Base-by-base conservation (phyloP, 495 filamentous ascomycete genomes). In the Hypoxylon perforatum region DNA sequence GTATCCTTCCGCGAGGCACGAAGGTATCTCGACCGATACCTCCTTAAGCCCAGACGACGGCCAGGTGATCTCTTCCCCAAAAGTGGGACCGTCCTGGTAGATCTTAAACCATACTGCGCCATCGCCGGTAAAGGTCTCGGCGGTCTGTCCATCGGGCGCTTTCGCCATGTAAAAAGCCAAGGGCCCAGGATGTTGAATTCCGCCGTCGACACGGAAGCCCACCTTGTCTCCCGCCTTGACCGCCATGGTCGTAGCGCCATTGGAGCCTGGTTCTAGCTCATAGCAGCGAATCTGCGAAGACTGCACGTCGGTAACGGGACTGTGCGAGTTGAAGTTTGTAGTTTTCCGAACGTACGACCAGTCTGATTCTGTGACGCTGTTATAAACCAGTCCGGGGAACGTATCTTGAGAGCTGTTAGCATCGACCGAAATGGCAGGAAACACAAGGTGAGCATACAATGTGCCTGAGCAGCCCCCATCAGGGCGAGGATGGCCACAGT, bases 71-170 rank as follows among this genome's bases (percentile, higher is more conserved):
- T 47, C 58, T 18, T 74, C 65, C 0, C 45, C 42, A 46, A 81
- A 75, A 46, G 58, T 74, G 15, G 80, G 79, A 42, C 78, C 75
- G 30, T 84, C 77, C 30, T 84, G 70, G 53, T 81, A 80, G 55
- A 87, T 79, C 77, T 87, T 87, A 73, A 85, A 87, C 77, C 82
- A 84, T 3, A 77, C 79, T 5, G 70, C 67, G n/a, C 81, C 81
- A 2, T 76, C 75, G 57, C 77, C 82, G 46, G 80, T 77, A 65
- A 81, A 85, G 15, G 71, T 73, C 35, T 73, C 78, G 46, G 78
- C 63, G 15, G 73, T 71, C 60, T 75, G 54, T 17, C 77, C 78
- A 25, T 77, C 70, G 1, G 81, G 77, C 0, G 80, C 83, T 39
- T 82, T 80, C 54, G 84, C 82, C 66, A 85, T 73, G 69, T 79